Base-by-base conservation (phyloP, 2,329 filamentous ascomycete genomes). In the Hypoxylon sp. region DNA sequence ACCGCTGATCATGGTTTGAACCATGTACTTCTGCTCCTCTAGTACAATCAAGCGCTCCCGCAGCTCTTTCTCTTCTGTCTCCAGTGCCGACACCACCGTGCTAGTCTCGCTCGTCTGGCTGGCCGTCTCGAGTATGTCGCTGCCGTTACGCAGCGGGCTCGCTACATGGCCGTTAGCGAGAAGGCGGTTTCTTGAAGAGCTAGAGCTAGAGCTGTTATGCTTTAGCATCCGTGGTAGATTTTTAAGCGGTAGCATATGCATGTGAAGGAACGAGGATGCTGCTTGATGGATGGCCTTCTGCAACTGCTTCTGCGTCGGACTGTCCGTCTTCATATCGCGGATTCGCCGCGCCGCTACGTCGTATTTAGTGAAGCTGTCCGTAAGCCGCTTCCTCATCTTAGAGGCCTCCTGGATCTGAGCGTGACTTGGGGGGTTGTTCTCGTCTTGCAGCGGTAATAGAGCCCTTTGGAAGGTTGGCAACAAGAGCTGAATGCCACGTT, bases 11-110 rank as follows among this genome's bases (percentile, higher is more conserved):
- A 97, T 97, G 73, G 93, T 90, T 39, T 90, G 89, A 0, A 98
- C 94, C 81, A 97, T 89, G 80, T 97, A 97, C 71, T 90, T 91
- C 79, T 98, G 94, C 80, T 98, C 94, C 78, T 97, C 94, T 0
- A 98, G 85, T 5, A 98, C 91, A 31, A 96, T 92, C 11, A 97
- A 82, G 3, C 90, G 85, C 75, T 97, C 94, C 14, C 92, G 88
- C 1, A 97, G 82, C 19, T 93, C 88, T 77, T 93, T 95, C 79
- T 97, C 94, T 77, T 97, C 94, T 0, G 87, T 88, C 79, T 97
- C 94, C 3, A 97, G 81, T 35, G 84, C 82, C 9, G 85, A 87
- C 0, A 87, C 82, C 0, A 83, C 82, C 13, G 85, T 88, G 75
- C 85, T 87, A 1, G 81, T 80, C 67, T 88, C 86, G 74, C 83